Evolutionary conservation across 176 grass and related monocot species (phyloP), one percentile per base, ranked within the genome.

Genomic region (Otatea glauca): DNA sequence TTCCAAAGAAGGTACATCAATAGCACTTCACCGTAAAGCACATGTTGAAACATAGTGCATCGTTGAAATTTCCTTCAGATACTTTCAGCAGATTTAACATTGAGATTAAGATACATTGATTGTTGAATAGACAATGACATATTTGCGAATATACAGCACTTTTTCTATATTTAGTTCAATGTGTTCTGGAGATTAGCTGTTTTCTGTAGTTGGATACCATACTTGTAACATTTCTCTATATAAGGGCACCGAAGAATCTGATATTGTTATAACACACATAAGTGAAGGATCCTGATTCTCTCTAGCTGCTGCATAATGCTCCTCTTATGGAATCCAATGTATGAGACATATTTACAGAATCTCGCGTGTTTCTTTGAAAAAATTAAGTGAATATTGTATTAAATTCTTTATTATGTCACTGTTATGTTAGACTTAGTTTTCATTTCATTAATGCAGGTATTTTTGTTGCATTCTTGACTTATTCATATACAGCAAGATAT

Each of bases 401-500:
- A 37, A 47, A 70, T 25, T 77, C 16, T 23, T 71, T 29, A 51
- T 45, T 39, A n/a, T 29, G 16, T 58, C 61, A 24, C 11, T 85
- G n/a, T 60, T 69, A 18, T 68, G 38, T 58, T 77, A 15, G 4
- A 72, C 37, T 56, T 74, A 32, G n/a, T 34, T 56, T 81, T 74
- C 24, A 74, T 6, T 71, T 29, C 27, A 18, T 39, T 21, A 27
- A 58, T 60, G 20, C 14, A 69, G 13, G 7, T 34, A 67, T 73
- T 21, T 53, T 39, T 78, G 35, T 70, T 38, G 63, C 23, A 13
- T 72, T 45, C 34, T 53, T 44, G 56, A 67, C 38, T 79, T 48
- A 56, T 88, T 45, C 65, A 72, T 65, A 41, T 41, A 71, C 13
- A 49, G 25, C 75, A 58, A 84, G 34, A 66, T 48, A 21, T 79